Conservation (phyloP, 768 basidiomycete species). For the Crucibulum laeve region DNA sequence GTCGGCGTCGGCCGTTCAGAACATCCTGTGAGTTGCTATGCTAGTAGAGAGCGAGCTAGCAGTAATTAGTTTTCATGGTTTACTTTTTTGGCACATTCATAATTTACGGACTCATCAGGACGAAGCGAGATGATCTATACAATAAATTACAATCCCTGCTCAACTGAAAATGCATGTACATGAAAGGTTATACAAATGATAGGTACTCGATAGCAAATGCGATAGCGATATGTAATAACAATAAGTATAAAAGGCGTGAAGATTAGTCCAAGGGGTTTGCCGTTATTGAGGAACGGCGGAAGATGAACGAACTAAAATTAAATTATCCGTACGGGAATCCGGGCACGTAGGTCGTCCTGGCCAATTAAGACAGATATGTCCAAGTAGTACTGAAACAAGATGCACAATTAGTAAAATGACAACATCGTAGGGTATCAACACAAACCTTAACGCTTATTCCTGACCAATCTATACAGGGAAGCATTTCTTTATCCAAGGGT, state of each 20-base stretch:
- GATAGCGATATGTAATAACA: neutral
- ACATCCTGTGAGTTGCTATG: too few species aligned
- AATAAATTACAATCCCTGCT: too few species aligned
- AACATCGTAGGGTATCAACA: slow-evolving; percentile 7
- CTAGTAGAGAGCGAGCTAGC: too few species aligned
- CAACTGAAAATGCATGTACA: neutral
- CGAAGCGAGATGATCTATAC: too few species aligned
- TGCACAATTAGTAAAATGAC: slow-evolving; percentile 6
- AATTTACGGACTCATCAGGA: too few species aligned
- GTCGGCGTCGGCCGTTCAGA: too few species aligned
- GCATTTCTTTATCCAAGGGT: slow-evolving; percentile 49
- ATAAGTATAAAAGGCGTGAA: neutral
- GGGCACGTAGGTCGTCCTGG: slow-evolving; percentile 57
- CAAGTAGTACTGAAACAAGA: slow-evolving; percentile 56
- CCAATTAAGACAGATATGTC: slow-evolving; percentile 66
- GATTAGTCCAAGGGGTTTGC: neutral
- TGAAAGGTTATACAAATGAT: slow-evolving; percentile 1
- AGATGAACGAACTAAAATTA: slow-evolving; percentile 22
- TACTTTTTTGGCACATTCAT: too few species aligned
- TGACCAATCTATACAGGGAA: slow-evolving; percentile 63
- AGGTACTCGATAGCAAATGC: neutral
- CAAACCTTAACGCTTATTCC: slow-evolving; percentile 66
- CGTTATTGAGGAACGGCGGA: slow-evolving; percentile 1
- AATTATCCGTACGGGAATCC: slow-evolving; percentile 56
- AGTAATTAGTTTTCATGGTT: too few species aligned